phyloP scores from a whole-genome alignment of 2,329 filamentous ascomycete genomes.

The Fusarium sarcochroum region DNA sequence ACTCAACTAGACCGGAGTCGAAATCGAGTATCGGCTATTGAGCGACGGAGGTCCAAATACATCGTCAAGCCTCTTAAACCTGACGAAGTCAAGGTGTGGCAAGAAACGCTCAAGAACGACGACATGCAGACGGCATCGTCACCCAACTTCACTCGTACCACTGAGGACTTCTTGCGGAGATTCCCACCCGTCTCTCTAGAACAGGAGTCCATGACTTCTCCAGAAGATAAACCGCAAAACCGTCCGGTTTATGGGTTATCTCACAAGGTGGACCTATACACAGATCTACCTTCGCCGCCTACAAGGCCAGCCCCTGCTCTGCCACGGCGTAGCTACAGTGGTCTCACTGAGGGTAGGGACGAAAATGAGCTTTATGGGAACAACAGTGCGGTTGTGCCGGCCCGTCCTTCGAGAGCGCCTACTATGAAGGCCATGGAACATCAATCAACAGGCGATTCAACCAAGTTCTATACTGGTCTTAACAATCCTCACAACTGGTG shows the following conservation, averaged over 20 bases:
- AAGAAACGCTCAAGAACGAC: conserved; percentile 80
- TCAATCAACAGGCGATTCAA: conserved; percentile 61
- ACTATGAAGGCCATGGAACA: conserved; percentile 56
- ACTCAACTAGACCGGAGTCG: conserved; percentile 49
- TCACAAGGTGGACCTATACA: conserved; percentile 58
- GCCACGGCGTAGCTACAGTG: conserved; percentile 82
- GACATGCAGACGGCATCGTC: conserved; percentile 64
- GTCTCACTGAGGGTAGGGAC: conserved; percentile 66
- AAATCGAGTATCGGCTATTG: conserved; percentile 48
- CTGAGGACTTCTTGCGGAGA: conserved; percentile 86
- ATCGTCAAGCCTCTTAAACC: conserved; percentile 78
- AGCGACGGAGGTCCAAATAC: conserved; percentile 60
- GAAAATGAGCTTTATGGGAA: conserved; percentile 55
- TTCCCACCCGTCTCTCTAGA: conserved; percentile 79
- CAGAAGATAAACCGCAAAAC: conserved; percentile 42
- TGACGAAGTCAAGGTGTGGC: conserved; percentile 86
- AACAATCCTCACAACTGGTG: conserved; percentile 87
- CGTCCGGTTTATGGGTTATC: conserved; percentile 50
- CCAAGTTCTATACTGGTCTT: conserved; percentile 70
- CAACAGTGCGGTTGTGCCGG: conserved; percentile 56
- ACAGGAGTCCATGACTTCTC: conserved; percentile 71
- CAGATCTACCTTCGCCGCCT: conserved; percentile 69
- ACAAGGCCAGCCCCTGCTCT: conserved; percentile 77
- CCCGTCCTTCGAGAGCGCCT: conserved; percentile 56
- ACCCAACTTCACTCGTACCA: conserved; percentile 73